Evolutionary conservation across 495 filamentous ascomycete species (phyloP).

Genomic region (Penicillium coprophilum): DNA sequence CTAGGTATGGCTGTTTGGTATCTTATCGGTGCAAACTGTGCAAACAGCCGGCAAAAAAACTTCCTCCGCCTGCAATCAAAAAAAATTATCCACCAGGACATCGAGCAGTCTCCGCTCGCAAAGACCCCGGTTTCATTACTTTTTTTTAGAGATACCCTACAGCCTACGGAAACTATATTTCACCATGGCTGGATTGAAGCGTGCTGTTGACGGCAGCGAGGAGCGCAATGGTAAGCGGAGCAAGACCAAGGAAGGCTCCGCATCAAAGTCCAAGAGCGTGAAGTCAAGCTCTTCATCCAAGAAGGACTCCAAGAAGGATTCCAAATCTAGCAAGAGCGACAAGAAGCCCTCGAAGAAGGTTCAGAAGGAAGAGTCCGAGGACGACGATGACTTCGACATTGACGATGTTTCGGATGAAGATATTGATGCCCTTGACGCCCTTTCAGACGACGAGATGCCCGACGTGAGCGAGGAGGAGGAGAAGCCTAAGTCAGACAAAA

Average conservation of each 20-base stretch:
- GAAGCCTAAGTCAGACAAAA: conserved; percentile 21
- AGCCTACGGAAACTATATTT: conserved; percentile 3
- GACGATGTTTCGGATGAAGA: conserved; percentile 45
- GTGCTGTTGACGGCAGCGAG: conserved; percentile 41
- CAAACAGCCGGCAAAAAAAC: conserved; percentile 40
- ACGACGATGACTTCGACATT: conserved; percentile 46
- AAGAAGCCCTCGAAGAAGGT: conserved; percentile 39
- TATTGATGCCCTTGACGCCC: conserved; percentile 28
- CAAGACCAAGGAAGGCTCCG: conserved; percentile 42
- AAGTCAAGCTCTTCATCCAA: conserved; percentile 31
- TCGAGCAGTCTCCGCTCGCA: conserved; percentile 27
- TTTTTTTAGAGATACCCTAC: conserved; percentile 4
- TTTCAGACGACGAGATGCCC: conserved; percentile 39
- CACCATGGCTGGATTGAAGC: conserved; percentile 48
- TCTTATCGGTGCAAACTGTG: conserved; percentile 41
- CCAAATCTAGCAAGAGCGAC: conserved; percentile 27
- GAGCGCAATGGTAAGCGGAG: conserved; percentile 51
- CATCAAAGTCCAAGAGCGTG: conserved; percentile 35
- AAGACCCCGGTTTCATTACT: conserved; percentile 15
- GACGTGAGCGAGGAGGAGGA: conserved; percentile 34
- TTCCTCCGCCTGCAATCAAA: conserved; percentile 34
- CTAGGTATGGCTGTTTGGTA: not conserved
- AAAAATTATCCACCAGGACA: conserved; percentile 34
- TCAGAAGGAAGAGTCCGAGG: conserved; percentile 33
- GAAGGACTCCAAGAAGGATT: conserved; percentile 30